Base-by-base conservation (phyloP, 2,329 filamentous ascomycete species). In the Colletotrichum noveboracense region DNA sequence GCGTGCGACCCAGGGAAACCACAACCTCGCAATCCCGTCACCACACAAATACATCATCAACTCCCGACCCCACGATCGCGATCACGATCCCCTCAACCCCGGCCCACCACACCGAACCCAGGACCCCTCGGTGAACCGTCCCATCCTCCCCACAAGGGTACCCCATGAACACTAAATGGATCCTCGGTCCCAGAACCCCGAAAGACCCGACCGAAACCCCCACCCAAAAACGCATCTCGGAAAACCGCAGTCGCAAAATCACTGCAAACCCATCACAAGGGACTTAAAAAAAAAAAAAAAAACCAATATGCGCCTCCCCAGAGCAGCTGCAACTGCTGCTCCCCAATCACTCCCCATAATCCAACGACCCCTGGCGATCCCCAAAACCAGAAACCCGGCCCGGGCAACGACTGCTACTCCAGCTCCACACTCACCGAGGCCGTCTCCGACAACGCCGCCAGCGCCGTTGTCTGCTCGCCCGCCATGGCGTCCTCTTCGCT, bases 341-440 rank as follows among this genome's bases (percentile, higher is more conserved):
- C 62, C 70, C 70, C 64, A 72, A 61, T 71, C 34, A 38, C 58
- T 65, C 43, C 32, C 71, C 58, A 48, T 58, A 58, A 70, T 70
- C 21, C 26, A 36, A 36, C 34, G 34, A 34, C 64, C 66, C 65
- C 28, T 68, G 13, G 26, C 58, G 43, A 48, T 48, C 32, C 16
- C 28, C 56, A n/a, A 55, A 65, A 38, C 66, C 66, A 73, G 65
- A 43, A 21, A 56, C n/a, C 48, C 34, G 71, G 52, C 28, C 10
- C 43, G 55, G 30, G 65, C 58, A 68, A 48, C 13, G 2, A 32
- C 38, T 13, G 2, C 64, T 26, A 4, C 64, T 28, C 1, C 64
- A 14, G 26, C 38, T 26, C 16, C 55, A 61, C 62, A 56, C 55
- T 62, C 62, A 56, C 34, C 58, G 58, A 74, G 21, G 26, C 43